Evolutionary conservation across 2,329 filamentous ascomycete genomes (phyloP).

Genomic region (Exophiala aquamarina): DNA sequence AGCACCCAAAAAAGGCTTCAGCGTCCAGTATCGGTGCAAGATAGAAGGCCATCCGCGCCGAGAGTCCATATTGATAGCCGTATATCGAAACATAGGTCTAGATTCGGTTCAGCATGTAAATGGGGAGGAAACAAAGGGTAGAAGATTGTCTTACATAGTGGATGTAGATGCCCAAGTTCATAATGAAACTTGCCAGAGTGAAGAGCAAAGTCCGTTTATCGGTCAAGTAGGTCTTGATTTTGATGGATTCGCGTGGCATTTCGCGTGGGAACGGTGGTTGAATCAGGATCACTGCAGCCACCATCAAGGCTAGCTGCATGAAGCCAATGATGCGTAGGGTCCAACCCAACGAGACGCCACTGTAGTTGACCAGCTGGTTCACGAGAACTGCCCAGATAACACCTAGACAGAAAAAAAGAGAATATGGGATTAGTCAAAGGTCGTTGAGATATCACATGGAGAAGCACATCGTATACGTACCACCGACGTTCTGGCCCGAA

Average conservation of each 20-base stretch:
- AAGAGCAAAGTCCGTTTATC: conserved; percentile 7
- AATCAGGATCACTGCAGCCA: conserved; percentile 38
- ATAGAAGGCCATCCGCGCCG: conserved; percentile 27
- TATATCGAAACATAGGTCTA: conserved; percentile 17
- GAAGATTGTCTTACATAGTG: conserved; percentile 29
- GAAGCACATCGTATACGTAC: not conserved
- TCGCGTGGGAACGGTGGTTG: conserved; percentile 1
- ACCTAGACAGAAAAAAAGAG: conserved; percentile 31
- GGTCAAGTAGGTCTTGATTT: conserved; percentile 26
- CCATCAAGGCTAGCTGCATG: conserved; percentile 45
- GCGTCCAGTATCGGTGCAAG: conserved; percentile 33
- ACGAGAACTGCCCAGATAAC: conserved; percentile 51
- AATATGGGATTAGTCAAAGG: not conserved
- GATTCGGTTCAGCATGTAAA: conserved; percentile 1
- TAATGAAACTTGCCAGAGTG: conserved; percentile 14
- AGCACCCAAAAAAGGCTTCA: conserved; percentile 35
- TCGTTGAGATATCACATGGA: not conserved
- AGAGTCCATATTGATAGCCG: conserved; percentile 27
- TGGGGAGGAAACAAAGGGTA: conserved; percentile 35
- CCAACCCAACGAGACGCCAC: conserved; percentile 51
- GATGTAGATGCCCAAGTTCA: conserved; percentile 26
- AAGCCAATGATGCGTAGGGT: conserved; percentile 54
- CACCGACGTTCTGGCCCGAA: conserved; percentile 17
- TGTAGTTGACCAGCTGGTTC: conserved; percentile 49
- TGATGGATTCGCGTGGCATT: conserved; percentile 5